Evolutionary conservation across 305 asterid genomes (phyloP), one percentile per base, ranked within the genome.

Genomic region (Fraxinus latifolia): DNA sequence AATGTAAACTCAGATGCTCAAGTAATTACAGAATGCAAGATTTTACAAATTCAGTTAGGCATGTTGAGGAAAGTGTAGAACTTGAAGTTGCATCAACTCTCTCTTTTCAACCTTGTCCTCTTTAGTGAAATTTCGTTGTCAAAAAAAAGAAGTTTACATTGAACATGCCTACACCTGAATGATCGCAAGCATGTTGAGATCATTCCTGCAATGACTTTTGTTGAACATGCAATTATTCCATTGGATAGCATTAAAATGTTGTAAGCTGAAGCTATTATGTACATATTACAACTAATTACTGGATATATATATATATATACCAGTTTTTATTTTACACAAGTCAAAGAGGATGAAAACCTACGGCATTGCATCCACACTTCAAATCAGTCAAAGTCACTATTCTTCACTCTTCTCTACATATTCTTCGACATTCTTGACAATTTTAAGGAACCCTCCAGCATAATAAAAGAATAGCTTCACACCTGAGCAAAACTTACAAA

Each of bases 401-500:
- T 70, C 42, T 68, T 27, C 39, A 70, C 39, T 68, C 39, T 3
- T 65, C 74, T 68, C 21, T 31, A 0, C 39, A 70, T 70, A 70
- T 70, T 68, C 75, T 31, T 31, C 75, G 39, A 70, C 75, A 70
- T 70, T 70, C 42, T 70, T 14, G 39, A 12, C 19, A 31, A 34
- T 70, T 70, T 70, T 31, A 70, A 15, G 39, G 75, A 70, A 70
- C 37, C 39, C 39, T 70, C 75, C 21, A 31, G 39, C 75, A 70
- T 15, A 70, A 70, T 70, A 70, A 70, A 70, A 70, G 75, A 70
- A 70, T 70, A 31, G 75, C 75, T 70, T 31, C 75, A 70, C 21
- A 9, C 75, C 75, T 70, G 39, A 27, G 23, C 23, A 31, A 31
- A 68, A 25, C 32, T 23, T 27, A 65, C 7, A 9, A 23, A 11